Evolutionary conservation across 106 monocot species (phyloP), one percentile per base, ranked within the genome.

Genomic region (Acanthochlamys bracteata): DNA sequence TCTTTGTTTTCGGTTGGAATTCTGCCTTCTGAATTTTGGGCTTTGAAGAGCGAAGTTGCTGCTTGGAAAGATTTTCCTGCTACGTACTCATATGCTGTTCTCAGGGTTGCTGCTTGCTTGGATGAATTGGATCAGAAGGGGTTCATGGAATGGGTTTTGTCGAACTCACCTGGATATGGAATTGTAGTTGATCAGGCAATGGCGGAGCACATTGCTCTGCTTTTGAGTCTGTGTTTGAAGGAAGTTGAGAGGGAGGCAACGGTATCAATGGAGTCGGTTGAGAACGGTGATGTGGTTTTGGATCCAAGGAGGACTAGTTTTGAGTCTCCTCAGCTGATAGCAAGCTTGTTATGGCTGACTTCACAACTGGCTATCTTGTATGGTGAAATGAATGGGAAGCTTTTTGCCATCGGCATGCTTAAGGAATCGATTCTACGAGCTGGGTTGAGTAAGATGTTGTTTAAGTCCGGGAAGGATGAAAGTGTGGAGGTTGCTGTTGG

Each of bases 11-110:
- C 7, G 43, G 2, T 64, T 11, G 21, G 55, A 25, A 70, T 92
- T 54, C 76, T 98, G 17, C 88, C 91, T n/a, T 98, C 91, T 4
- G 96, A 88, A 54, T 74, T 77, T 23, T 83, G 82, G 80, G 67
- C 68, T 23, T 81, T 83, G 68, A 78, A 61, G 53, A 21, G 33
- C 49, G 91, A 98, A 67, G 70, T 85, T 21, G 73, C 69, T 26
- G 39, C 76, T 4, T 98, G 91, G 96, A 62, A 39, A 0, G 71
- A 78, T 39, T 79, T 26, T 45, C 88, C 88, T 0, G 20, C 14
- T 10, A 53, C 79, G 11, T 88, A 86, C 76, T 85, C 88, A 13
- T 79, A 74, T 20, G 20, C 64, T 1, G 76, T 72, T 60, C 75
- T 81, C 55, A 66, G 51, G 0, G 80, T 75, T 7, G 67, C 72